Evolutionary conservation across 139 green algal genomes (phyloP), one percentile per base, ranked within the genome.

Genomic region (Picochlorum sp.): DNA sequence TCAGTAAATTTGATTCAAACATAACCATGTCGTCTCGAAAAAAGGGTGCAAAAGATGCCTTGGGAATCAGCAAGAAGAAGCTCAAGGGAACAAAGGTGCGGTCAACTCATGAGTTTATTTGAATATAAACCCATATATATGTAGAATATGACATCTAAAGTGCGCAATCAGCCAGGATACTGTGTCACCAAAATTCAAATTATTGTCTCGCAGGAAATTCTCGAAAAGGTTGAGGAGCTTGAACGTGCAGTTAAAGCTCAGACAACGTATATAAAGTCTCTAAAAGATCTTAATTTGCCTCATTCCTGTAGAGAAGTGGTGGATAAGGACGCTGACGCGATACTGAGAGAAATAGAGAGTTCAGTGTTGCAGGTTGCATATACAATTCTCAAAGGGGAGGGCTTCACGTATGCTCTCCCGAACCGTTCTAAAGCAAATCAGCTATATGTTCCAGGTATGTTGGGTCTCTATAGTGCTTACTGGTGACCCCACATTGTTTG

Each of bases 281-380:
- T 91, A 3, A 38, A 76, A 2, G 71, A 85, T 9, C 66, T 91
- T 4, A 60, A 83, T 41, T 70, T 89, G 15, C 45, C 69, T 2
- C 73, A 82, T 54, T 67, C 73, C 4, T 89, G 75, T 68, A 65
- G 79, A 3, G 81, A 85, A 57, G 78, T 95, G 13, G 74, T 94
- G 2, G 87, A 96, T 70, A 95, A 92, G 72, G 78, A 83, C 54
- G 81, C 80, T 1, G 66, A 82, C 15, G 78, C 73, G 0, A 85
- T 95, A 6, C 70, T 92, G n/a, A 76, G 86, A 28, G 88, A 92
- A 60, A 82, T 95, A 6, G 88, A 96, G 63, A 62, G 71, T 10
- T 68, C 83, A 8, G 79, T 93, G 5, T 81, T 84, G 45, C 44
- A 71, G 16, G 72, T 86, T 13, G 88, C 86, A 0, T 21, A 51